Evolutionary conservation across 2,329 filamentous ascomycete species (phyloP).

Genomic region (Niveomyces coronatus): DNA sequence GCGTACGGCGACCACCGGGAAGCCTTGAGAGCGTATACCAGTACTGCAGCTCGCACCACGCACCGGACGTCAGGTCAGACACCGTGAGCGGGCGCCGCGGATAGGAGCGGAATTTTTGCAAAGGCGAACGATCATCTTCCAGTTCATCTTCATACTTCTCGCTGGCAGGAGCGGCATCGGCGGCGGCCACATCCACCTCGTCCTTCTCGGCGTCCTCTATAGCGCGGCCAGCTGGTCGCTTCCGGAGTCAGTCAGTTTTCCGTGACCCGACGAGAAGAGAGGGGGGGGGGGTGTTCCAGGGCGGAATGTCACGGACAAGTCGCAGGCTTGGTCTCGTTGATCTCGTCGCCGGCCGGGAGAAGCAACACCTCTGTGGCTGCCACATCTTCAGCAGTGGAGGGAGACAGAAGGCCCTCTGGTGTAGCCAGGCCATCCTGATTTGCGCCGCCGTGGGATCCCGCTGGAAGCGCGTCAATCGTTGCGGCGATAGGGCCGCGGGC

Average conservation of each 20-base stretch:
- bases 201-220: constrained; percentile 18
- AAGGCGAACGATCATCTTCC: constrained; percentile 40
- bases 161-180: constrained; percentile 10
- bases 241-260: constrained; percentile 51
- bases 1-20: constrained; percentile 59
- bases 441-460: background rate
- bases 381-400: background rate
- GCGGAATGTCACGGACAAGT: constrained; percentile 36
- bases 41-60: constrained; percentile 95
- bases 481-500: constrained; percentile 9
- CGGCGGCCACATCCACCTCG: background rate
- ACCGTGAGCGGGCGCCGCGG: constrained; percentile 76
- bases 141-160: constrained; percentile 13
- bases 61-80: constrained; percentile 75
- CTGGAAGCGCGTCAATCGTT: constrained; percentile 1
- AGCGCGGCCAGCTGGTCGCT: constrained; percentile 51
- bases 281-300: too few relatives aligned
- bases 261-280: constrained; percentile 6
- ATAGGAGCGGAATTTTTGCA: constrained; percentile 68
- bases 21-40: constrained; percentile 72
- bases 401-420: background rate
- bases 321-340: constrained; percentile 27
- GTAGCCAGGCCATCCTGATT: background rate
- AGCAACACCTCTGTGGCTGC: background rate
- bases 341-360: background rate